These are phyloP conservation scores for Pseudonectria buxi DNA, from an alignment of 2,329 filamentous ascomycete species.

Conservation along the genomic window DNA sequence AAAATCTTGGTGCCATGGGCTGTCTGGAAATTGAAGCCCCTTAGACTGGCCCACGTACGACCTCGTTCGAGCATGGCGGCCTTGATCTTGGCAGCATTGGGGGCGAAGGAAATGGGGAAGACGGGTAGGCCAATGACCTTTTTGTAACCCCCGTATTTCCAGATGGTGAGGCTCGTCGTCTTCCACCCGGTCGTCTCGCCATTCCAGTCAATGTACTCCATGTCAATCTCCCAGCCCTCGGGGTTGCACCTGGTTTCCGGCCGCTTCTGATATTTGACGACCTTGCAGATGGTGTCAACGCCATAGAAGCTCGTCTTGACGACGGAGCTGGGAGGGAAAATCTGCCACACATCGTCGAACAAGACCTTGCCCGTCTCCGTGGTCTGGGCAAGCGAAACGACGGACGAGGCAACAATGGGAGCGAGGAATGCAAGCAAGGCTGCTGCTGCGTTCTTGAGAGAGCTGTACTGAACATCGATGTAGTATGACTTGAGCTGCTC, in stretches of 20 bases:
- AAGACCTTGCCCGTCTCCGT: constrained; percentile 23
- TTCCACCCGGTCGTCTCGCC: constrained; percentile 24
- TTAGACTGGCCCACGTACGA: constrained; percentile 24
- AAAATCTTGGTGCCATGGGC: constrained; percentile 24
- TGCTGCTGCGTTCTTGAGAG: constrained; percentile 3
- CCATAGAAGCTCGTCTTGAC: constrained; percentile 26
- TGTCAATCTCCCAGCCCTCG: constrained; percentile 19
- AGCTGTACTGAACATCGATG: not conserved
- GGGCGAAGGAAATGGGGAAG: constrained; percentile 23
- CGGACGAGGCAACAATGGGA: constrained; percentile 22
- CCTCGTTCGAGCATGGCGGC: constrained; percentile 23
- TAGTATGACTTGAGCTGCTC: constrained; percentile 10
- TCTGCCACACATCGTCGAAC: constrained; percentile 28
- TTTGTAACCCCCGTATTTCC: constrained; percentile 19
- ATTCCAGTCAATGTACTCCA: constrained; percentile 33
- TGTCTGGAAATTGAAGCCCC: constrained; percentile 27
- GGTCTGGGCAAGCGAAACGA: constrained; percentile 20
- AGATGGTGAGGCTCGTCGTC: constrained; percentile 17
- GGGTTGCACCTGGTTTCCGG: constrained; percentile 3
- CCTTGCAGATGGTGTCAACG: constrained; percentile 29
- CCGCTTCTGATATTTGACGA: constrained; percentile 22
- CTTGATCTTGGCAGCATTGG: constrained; percentile 17
- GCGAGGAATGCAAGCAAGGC: constrained; percentile 24
- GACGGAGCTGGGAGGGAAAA: constrained; percentile 28
- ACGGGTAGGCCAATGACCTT: constrained; percentile 22